Percentiles rank a stretch among this genome's conserved stretches.
Evolutionary conservation across 768 basidiomycete genomes (phyloP).

Genomic region (Phylloporus sp.): DNA sequence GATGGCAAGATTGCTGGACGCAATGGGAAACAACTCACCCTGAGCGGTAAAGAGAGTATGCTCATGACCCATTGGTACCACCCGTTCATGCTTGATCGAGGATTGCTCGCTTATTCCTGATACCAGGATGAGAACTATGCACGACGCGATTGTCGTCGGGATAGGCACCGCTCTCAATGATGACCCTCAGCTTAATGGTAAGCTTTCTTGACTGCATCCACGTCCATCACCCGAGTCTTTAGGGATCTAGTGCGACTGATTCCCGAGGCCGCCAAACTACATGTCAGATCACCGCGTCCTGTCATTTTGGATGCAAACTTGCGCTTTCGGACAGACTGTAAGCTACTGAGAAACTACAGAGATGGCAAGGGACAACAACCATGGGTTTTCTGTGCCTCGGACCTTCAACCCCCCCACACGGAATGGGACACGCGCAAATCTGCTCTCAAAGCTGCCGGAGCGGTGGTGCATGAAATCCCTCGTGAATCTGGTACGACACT

Average conservation of each 20-base stretch:
- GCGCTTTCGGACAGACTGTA: slow-evolving; percentile 62
- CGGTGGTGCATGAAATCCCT: slow-evolving; percentile 53
- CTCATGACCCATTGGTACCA: slow-evolving; percentile 88
- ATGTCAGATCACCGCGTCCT: slow-evolving; percentile 63
- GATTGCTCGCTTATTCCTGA: neutral
- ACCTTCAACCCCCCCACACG: neutral
- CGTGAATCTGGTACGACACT: slow-evolving; percentile 34
- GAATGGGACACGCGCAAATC: slow-evolving; percentile 34
- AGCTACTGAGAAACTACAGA: slow-evolving; percentile 63
- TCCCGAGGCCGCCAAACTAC: slow-evolving; percentile 35
- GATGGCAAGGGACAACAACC: slow-evolving; percentile 60
- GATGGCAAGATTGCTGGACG: slow-evolving; percentile 86
- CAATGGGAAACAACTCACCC: slow-evolving; percentile 66
- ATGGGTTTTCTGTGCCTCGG: slow-evolving; percentile 59
- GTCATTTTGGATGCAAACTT: slow-evolving; percentile 78
- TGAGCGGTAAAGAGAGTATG: slow-evolving; percentile 88
- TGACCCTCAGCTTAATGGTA: slow-evolving; percentile 92
- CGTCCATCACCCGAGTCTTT: neutral
- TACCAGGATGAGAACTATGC: slow-evolving; percentile 82
- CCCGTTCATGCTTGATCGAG: neutral
- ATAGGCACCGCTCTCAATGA: slow-evolving; percentile 89
- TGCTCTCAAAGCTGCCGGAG: slow-evolving; percentile 63
- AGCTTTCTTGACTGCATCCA: slow-evolving; percentile 20
- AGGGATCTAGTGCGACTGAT: slow-evolving; percentile 50
- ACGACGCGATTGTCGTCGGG: slow-evolving; percentile 90